Evolutionary conservation across 768 basidiomycete species (phyloP).

Genomic region (Tylopilus intermedius): DNA sequence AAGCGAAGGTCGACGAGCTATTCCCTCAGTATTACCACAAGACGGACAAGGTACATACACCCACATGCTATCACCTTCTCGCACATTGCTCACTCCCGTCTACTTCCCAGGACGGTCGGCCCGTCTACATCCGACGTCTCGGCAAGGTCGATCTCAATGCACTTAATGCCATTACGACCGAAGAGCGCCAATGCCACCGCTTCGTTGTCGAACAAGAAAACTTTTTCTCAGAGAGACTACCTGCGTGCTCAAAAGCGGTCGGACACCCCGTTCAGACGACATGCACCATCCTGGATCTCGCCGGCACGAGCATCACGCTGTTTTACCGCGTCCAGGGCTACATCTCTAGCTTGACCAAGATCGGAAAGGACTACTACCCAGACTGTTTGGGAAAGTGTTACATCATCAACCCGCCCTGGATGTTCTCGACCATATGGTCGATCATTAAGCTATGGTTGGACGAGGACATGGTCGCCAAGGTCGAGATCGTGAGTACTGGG

Average conservation of each 20-base stretch:
- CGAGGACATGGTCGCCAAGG: conserved; percentile 91
- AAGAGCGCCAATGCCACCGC: conserved; percentile 81
- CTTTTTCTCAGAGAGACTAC: conserved; percentile 73
- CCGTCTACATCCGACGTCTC: conserved; percentile 86
- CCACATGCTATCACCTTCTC: not conserved
- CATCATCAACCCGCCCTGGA: conserved; percentile 96
- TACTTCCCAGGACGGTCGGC: too few relatives aligned
- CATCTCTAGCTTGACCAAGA: conserved; percentile 64
- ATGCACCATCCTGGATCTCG: conserved; percentile 95
- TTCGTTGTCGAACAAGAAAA: conserved; percentile 93
- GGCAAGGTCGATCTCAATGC: conserved; percentile 84
- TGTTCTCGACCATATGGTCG: conserved; percentile 83
- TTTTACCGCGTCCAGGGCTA: conserved; percentile 94
- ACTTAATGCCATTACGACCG: conserved; percentile 76
- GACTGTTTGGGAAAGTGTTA: conserved; percentile 98
- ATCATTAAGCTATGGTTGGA: conserved; percentile 93
- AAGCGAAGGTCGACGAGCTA: conserved; percentile 77
- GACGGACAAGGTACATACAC: conserved; percentile 68
- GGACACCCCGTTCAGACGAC: conserved; percentile 93
- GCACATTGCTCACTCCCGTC: conserved; percentile 25
- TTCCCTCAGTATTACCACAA: conserved; percentile 98
- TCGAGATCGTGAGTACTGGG: conserved; percentile 75
- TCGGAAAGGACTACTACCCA: conserved; percentile 90
- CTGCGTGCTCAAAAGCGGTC: conserved; percentile 62
- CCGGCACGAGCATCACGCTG: conserved; percentile 59